Conservation (phyloP, 352 stramenopile genomes). For the Globisporangium heterothallicum region DNA sequence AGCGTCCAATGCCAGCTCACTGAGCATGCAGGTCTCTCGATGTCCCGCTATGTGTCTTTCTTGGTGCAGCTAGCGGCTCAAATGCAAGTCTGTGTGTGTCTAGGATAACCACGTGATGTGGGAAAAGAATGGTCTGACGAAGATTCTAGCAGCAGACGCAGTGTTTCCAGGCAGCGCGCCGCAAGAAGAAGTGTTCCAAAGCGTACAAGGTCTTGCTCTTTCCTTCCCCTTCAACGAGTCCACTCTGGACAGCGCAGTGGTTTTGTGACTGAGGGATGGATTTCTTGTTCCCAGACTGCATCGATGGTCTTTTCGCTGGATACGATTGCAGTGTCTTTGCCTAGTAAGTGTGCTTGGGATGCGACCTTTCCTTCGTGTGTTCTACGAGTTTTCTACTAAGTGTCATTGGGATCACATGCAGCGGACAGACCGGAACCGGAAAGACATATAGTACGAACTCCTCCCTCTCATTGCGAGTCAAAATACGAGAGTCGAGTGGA, state of each 20-base stretch:
- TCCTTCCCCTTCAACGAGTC: conserved; percentile 2
- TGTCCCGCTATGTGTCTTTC: background rate
- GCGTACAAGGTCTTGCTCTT: conserved; percentile 37
- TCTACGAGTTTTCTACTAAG: background rate
- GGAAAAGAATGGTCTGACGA: conserved; percentile 66
- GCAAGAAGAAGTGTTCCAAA: conserved; percentile 45
- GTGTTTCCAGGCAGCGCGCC: conserved; percentile 33
- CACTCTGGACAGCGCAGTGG: too few species aligned
- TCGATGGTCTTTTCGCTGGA: conserved; percentile 50
- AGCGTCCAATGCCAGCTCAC: conserved; percentile 13
- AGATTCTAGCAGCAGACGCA: conserved; percentile 46
- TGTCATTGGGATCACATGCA: conserved; percentile 14
- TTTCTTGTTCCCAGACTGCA: too few species aligned
- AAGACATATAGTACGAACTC: conserved; percentile 69
- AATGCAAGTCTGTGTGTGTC: background rate
- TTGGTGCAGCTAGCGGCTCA: background rate
- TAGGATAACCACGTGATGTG: conserved; percentile 43
- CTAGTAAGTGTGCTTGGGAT: conserved; percentile 32
- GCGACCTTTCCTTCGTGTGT: background rate
- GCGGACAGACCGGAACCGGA: conserved; percentile 60
- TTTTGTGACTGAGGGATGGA: too few species aligned
- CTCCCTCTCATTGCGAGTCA: too few species aligned
- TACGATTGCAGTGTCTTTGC: conserved; percentile 73
- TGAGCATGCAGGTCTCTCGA: conserved; percentile 28
- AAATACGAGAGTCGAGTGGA: too few species aligned